Percentiles rank a stretch among this genome's conserved stretches.
These are phyloP conservation scores for Chrysanthemum makinoi DNA, from an alignment of 129 eudicot species.

Conservation along the genomic window DNA sequence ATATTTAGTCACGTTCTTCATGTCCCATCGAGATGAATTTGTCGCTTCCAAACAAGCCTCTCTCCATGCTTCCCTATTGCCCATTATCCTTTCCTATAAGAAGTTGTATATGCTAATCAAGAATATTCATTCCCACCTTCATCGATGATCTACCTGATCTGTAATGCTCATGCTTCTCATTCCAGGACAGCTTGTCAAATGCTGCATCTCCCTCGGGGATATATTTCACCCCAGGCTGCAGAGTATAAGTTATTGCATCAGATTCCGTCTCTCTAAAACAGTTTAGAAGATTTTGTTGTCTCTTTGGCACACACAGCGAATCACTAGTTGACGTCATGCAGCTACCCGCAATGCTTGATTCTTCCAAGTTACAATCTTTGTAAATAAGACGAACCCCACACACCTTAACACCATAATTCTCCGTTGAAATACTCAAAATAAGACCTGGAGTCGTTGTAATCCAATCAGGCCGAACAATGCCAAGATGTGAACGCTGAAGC, in stretches of 20 bases:
- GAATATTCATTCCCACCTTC: conserved; percentile 19
- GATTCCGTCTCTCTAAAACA: conserved; percentile 21
- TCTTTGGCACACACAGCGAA: background rate
- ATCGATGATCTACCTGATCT: conserved; percentile 16
- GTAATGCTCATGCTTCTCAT: conserved; percentile 13
- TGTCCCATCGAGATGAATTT: too few relatives aligned
- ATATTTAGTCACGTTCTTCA: too few relatives aligned
- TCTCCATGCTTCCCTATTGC: too few relatives aligned
- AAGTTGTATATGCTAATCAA: background rate
- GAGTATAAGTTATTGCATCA: conserved; percentile 15
- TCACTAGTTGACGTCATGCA: background rate
- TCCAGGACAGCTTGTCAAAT: conserved; percentile 20
- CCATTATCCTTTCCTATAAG: too few relatives aligned
- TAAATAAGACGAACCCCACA: conserved; percentile 12
- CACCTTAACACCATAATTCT: conserved; percentile 19
- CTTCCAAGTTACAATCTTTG: conserved; percentile 12
- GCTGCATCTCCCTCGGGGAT: conserved; percentile 16
- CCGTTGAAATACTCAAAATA: conserved; percentile 17
- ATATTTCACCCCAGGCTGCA: conserved; percentile 16
- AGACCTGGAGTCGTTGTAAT: conserved; percentile 19
- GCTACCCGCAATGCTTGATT: background rate
- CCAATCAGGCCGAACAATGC: conserved; percentile 15
- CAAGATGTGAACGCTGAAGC: conserved; percentile 8
- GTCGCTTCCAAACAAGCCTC: too few relatives aligned
- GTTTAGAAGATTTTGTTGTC: conserved; percentile 1